Conservation (phyloP, 2,329 filamentous ascomycete species). For the Fusarium compactum region DNA sequence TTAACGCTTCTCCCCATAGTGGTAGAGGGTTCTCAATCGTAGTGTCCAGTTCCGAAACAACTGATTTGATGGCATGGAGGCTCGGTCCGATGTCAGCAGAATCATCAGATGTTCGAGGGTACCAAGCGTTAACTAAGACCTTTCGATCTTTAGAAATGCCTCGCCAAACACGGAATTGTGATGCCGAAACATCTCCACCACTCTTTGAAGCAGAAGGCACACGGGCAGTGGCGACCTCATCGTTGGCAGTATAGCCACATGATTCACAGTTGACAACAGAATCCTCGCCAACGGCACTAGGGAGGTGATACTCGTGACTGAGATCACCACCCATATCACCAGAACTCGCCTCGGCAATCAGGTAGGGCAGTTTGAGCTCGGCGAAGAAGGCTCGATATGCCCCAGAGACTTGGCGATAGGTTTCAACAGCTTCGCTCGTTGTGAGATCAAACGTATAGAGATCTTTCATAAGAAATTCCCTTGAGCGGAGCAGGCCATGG, state of each 20-base stretch:
- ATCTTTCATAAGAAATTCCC: constrained; percentile 98
- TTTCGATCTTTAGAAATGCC: constrained; percentile 76
- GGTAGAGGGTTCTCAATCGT: constrained; percentile 71
- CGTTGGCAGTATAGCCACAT: constrained; percentile 85
- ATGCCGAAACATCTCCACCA: not conserved
- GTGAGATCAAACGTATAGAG: constrained; percentile 92
- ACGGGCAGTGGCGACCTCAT: constrained; percentile 77
- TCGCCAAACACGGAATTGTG: constrained; percentile 63
- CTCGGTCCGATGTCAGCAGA: constrained; percentile 56
- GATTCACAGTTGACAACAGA: constrained; percentile 78
- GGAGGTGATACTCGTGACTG: constrained; percentile 95
- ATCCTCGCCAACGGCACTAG: constrained; percentile 85
- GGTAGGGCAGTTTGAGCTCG: constrained; percentile 83
- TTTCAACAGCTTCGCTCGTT: constrained; percentile 75
- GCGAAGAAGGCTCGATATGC: constrained; percentile 84
- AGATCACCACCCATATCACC: constrained; percentile 95
- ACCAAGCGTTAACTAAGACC: constrained; percentile 78
- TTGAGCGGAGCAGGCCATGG: constrained; percentile 85
- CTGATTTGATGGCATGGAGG: constrained; percentile 71
- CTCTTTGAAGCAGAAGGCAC: not conserved
- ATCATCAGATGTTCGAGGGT: constrained; percentile 56
- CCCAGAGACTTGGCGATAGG: constrained; percentile 79
- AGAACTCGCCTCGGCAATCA: constrained; percentile 90
- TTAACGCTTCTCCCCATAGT: constrained; percentile 62
- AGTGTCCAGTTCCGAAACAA: constrained; percentile 76